Percentiles rank a stretch among this genome's conserved stretches.
Conservation (phyloP, 2,329 filamentous ascomycete species). For the Fusarium secorum region DNA sequence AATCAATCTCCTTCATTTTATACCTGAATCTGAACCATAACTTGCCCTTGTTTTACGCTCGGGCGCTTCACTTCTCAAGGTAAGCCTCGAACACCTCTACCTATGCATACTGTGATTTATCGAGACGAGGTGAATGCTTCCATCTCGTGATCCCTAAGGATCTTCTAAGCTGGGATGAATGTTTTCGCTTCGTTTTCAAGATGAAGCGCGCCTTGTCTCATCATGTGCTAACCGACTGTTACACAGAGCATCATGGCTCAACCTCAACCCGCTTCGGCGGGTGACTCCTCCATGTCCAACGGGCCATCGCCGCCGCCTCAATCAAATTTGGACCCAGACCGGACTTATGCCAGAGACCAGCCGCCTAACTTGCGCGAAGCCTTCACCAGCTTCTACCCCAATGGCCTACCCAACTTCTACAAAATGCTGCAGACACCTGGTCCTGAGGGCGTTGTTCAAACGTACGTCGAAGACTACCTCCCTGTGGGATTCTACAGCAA, state of each 20-base stretch:
- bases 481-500: slow-evolving; percentile 50
- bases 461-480: slow-evolving; percentile 49
- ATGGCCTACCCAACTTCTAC: slow-evolving; percentile 48
- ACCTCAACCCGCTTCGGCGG: neutral
- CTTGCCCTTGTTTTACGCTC: neutral
- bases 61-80: slow-evolving; percentile 9
- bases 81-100: neutral
- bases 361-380: slow-evolving; percentile 36
- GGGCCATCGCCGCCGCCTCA: slow-evolving; percentile 20
- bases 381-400: slow-evolving; percentile 48
- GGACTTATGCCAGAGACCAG: slow-evolving; percentile 36
- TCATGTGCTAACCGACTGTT: slow-evolving; percentile 9
- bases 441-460: slow-evolving; percentile 36
- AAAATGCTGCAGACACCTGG: slow-evolving; percentile 44
- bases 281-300: slow-evolving; percentile 9
- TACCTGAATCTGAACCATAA: neutral
- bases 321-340: slow-evolving; percentile 28
- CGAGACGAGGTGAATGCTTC: neutral
- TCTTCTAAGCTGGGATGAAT: neutral
- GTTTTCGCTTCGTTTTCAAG: neutral
- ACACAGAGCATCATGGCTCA: slow-evolving; percentile 29
- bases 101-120: neutral
- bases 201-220: neutral
- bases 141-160: neutral
- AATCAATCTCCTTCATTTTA: neutral